A percentile compares a stretch with the other conserved stretches of the same genome.
Evolutionary conservation across 331 rosid genomes (phyloP).

Genomic region (Arachis monticola): DNA sequence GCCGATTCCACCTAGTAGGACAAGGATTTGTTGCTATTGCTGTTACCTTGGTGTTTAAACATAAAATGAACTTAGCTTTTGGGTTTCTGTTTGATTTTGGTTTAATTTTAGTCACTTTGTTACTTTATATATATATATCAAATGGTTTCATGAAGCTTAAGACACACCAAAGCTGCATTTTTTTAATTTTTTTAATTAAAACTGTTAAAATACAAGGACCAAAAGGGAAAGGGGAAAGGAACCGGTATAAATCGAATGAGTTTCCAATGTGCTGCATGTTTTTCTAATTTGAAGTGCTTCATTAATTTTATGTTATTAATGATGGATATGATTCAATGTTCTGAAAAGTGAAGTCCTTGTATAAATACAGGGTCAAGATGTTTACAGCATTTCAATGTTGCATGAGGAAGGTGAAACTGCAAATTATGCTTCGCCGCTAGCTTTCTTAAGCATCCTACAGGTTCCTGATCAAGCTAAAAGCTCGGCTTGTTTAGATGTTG

Average conservation of each 20-base stretch:
- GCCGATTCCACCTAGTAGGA: too few species aligned
- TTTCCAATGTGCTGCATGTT: constrained; percentile 5
- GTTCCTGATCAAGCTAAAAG: constrained; percentile 61
- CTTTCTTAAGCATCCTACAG: constrained; percentile 67
- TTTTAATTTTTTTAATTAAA: too few species aligned
- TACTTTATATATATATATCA: neutral
- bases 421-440: constrained; percentile 57
- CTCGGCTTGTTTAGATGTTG: constrained; percentile 52
- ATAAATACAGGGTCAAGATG: constrained; percentile 66
- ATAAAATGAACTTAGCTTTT: too few species aligned
- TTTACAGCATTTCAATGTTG: constrained; percentile 64
- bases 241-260: neutral
- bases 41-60: neutral
- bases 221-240: neutral
- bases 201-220: neutral
- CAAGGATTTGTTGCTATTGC: too few species aligned
- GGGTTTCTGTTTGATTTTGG: too few species aligned
- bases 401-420: constrained; percentile 52
- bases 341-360: constrained; percentile 4
- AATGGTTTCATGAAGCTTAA: constrained; percentile 27
- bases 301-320: constrained; percentile 25
- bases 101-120: neutral
- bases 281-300: constrained; percentile 34
- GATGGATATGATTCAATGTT: constrained; percentile 10
- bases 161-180: neutral